Evolutionary conservation across 139 green algal genomes (phyloP), one percentile per base, ranked within the genome.

Genomic region (Chlorokybus atmophyticus): DNA sequence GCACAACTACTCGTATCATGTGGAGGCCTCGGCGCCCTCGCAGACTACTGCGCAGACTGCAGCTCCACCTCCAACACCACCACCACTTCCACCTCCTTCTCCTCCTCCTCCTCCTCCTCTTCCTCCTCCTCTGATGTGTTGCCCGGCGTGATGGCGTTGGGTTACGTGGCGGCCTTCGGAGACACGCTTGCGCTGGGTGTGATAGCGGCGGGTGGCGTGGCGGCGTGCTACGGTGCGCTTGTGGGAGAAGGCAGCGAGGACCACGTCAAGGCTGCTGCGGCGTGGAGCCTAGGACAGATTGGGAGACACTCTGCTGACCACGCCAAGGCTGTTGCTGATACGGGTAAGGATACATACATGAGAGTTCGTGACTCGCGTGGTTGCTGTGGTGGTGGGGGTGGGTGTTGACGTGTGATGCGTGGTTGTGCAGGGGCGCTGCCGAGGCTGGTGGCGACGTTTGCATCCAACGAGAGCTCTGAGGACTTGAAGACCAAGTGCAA

Each of bases 161-260:
- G 84, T 23, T 93, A 90, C 75, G 87, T 87, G 52, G 79, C 79
- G 1, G 84, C 83, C 10, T 93, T 90, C 73, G 84, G 70, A 31
- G 84, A 93, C 66, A 90, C 83, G 21, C 75, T 93, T 7, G 81
- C 77, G n/a, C 67, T 88, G 42, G 74, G 55, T 3, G 83, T 90
- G 23, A 81, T 93, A 56, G 80, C 81, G 28, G 78, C 85, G 75
- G 85, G 86, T 57, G 79, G 70, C 23, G 66, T 93, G 57, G 62
- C 70, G 29, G 80, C 84, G 8, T 70, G 90, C 38, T 76, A 78
- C 21, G 50, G 68, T 21, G 83, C 79, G 2, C 67, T 90, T 10
- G 61, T 8, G n/a, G 10, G 14, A 23, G 44, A 29, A 23, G 5
- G 44, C n/a, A 59, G 66, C 2, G 83, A 93, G 67, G 84, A 93